phyloP scores from a whole-genome alignment of 2,329 filamentous ascomycete genomes.

The Escovopsis sp. region DNA sequence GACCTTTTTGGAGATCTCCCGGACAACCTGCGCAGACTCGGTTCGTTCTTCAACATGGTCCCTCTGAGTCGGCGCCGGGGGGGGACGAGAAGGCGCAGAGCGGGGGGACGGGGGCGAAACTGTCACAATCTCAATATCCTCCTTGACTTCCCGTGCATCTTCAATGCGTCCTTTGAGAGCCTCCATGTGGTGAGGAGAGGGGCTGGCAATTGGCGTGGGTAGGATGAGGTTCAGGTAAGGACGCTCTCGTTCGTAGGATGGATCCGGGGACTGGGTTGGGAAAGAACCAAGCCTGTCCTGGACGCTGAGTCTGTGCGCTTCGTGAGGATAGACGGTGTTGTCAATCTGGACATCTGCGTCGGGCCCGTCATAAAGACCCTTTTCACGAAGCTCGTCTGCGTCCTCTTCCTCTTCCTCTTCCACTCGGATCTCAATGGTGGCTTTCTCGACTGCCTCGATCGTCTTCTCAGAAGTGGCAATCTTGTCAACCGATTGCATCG shows the following conservation, averaged over 20 bases:
- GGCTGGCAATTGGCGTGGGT: conserved; percentile 38
- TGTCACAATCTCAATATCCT: too few relatives aligned
- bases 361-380: conserved; percentile 40
- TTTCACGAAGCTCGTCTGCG: conserved; percentile 15
- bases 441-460: too few relatives aligned
- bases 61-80: not conserved
- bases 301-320: conserved; percentile 27
- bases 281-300: conserved; percentile 13
- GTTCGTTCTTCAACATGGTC: not conserved
- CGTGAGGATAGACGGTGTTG: conserved; percentile 39
- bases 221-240: conserved; percentile 46
- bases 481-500: too few relatives aligned
- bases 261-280: conserved; percentile 32
- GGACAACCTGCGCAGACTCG: conserved; percentile 6
- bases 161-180: conserved; percentile 7
- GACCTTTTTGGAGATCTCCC: too few relatives aligned
- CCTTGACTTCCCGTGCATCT: too few relatives aligned
- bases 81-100: not conserved
- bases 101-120: too few relatives aligned
- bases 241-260: conserved; percentile 38
- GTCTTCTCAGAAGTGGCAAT: too few relatives aligned
- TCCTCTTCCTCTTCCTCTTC: conserved; percentile 22
- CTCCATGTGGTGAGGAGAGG: conserved; percentile 26
- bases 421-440: too few relatives aligned
- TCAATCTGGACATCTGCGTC: conserved; percentile 51